Evolutionary conservation across 345 rosid species (phyloP), one percentile per base, ranked within the genome.

Genomic region (Boechera retrofracta): DNA sequence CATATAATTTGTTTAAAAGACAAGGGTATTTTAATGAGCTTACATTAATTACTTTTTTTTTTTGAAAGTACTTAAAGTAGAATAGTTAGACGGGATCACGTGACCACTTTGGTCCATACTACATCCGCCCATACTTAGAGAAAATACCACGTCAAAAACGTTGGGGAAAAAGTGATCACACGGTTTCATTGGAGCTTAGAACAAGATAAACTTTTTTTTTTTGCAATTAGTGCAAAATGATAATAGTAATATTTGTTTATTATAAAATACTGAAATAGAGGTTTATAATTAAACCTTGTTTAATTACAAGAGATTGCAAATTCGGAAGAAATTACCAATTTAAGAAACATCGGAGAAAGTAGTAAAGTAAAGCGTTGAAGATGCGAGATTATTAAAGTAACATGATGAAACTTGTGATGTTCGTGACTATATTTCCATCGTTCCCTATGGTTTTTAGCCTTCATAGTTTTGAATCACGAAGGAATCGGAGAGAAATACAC

Each of bases 401-500:
- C 24, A 48, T 6, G 9, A 13, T 15, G 18, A 5, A 45, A 15
- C 4, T 1, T 1, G 53, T 48, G 53, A 7, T 1, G 9, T 6
- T n/a, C 13, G 44, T 10, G 12, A 3, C 44, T 10, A 3, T 35
- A 44, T 48, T 48, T 16, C n/a, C 48, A 44, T 48, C 9, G 3
- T n/a, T n/a, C 8, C 18, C 3, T 15, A 15, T 45, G 2, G 7
- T 2, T 47, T 47, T n/a, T 18, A 51, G n/a, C 18, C 61, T 31
- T 31, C 4, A 26, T 10, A 28, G n/a, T 54, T 5, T 51, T 1
- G 9, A 54, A 28, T 54, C 28, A 54, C 1, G 35, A 54, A 12
- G 36, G 16, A 28, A 58, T 13, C 3, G 74, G 63, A 12, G 72
- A 28, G 38, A 28, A 72, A 32, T 78, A 78, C 10, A 60, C 73